Evolutionary conservation across 1,284 basidiomycete species (phyloP), one percentile per base, ranked within the genome.

Genomic region (Acaromyces ingoldii): DNA sequence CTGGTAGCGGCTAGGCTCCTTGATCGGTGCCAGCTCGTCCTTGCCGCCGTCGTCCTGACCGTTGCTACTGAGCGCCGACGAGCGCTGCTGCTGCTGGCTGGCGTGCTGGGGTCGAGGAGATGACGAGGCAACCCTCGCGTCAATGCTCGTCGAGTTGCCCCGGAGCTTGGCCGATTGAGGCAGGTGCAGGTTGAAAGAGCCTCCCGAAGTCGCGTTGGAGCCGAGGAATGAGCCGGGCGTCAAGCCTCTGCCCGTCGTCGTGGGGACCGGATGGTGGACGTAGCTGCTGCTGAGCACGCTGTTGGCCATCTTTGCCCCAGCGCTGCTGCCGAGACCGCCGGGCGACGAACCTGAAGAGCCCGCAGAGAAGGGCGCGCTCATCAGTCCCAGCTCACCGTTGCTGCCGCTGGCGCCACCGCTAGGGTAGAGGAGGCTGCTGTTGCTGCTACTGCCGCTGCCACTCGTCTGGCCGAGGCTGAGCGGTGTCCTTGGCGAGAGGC

Each of bases 401-500:
- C 21, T 28, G n/a, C 34, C 21, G 6, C 19, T 41, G 22, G 19
- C 37, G 6, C 13, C 22, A 22, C 38, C 49, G 21, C 41, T 28
- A 7, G 49, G 34, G n/a, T n/a, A n/a, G n/a, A n/a, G n/a, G 29
- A 46, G 41, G 40, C 24, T 55, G 15, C 46, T 29, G 10, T 26
- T 24, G 17, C 21, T 28, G n/a, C 34, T 17, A 5, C 19, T 41
- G 22, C 33, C 37, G 6, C 13, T 45, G 28, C 38, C 49, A 28
- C 41, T 28, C 10, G 49, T 31, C n/a, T n/a, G n/a, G n/a, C n/a
- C n/a, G 29, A 46, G 41, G 40, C 24, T 55, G 15, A 63, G 34
- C 0, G 64, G 64, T 2, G 64, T 66, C 17, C 64, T 59, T 7
- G 64, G 64, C 5, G 54, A 55, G 53, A 61, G 17, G 25, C n/a